Evolutionary conservation across 1,284 basidiomycete genomes (phyloP), one percentile per base, ranked within the genome.

Genomic region (Agaricales sp.): DNA sequence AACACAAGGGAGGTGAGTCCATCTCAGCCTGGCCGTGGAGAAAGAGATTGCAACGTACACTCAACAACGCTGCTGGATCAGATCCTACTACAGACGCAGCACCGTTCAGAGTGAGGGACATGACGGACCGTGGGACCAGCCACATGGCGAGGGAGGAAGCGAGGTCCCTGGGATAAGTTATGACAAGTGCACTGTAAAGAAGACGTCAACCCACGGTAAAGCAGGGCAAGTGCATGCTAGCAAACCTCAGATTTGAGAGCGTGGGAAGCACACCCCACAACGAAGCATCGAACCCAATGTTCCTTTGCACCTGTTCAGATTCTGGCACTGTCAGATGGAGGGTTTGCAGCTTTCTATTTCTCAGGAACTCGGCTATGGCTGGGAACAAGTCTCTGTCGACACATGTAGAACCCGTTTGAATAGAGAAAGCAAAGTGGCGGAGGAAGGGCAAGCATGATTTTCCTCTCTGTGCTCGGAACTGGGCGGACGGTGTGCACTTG

Each of bases 201-300:
- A 11, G 8, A 8, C 11, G 30, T 35, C 30, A 8, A n/a, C 11
- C n/a, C 30, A 35, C 11, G 11, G 8, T 8, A 35, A 35, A 8
- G 8, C 30, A n/a, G 30, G 30, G 30, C 8, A n/a, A 11, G 11
- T 35, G 11, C n/a, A 35, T 35, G 30, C 11, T 11, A n/a, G n/a
- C 30, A 35, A 67, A 71, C 20, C 62, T 69, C 49, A 86, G 59
- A 14, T 65, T 66, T 11, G 63, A 63, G 23, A 86, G 60, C 2
- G 70, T 70, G 0, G 82, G 82, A 12, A 86, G 66, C n/a, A 84
- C 75, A 12, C 82, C 82, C 80, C 81, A 83, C 4, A 79, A 69
- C 0, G 75, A 71, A 0, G 82, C 79, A 54, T 82, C 78, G 54
- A 81, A 84, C 18, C 82, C 82, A 11, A 80, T 68, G 11, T 70